Evolutionary conservation across 768 basidiomycete genomes (phyloP), one percentile per base, ranked within the genome.

Genomic region (Collybia sordida): DNA sequence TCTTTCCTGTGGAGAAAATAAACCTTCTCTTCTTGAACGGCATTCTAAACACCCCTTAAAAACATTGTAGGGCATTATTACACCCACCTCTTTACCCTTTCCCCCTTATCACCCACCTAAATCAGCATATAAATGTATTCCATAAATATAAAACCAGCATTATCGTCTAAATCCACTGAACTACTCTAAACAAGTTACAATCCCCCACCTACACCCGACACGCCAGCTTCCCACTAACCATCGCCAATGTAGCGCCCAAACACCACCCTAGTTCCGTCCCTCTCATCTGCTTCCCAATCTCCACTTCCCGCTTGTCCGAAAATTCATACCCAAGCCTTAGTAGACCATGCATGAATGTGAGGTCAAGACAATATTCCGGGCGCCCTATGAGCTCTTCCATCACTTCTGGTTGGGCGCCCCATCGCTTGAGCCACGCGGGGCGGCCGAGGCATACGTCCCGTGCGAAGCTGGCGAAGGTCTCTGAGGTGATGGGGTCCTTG

Each of bases 181-280:
- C n/a, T n/a, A n/a, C n/a, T n/a, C n/a, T n/a, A n/a, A n/a, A n/a
- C n/a, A 42, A 6, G n/a, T 27, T n/a, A 25, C 11, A 24, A 15
- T 23, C 19, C 40, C 41, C 42, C 8, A 17, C 14, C 51, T 43
- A 76, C 17, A 64, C 66, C 45, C 67, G 61, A 70, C 87, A 88
- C 59, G 61, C 80, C 47, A 88, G 58, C 59, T 83, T 77, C 12
- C 79, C 77, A 17, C 74, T 81, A 25, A 90, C 80, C 75, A 91
- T 79, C 45, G 81, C 83, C 60, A 93, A 81, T 44, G 86, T 83
- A 24, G 93, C 94, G 15, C 93, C 93, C 25, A 98, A 67, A 59
- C 86, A 86, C 95, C 96, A 98, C 18, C 95, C 95, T 51, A 98
- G 71, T 78, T 97, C 96, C 2, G 95, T 96, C 18, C 85, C 90